phyloP scores from a whole-genome alignment of 2,329 filamentous ascomycete species.

The Didymella exigua region DNA sequence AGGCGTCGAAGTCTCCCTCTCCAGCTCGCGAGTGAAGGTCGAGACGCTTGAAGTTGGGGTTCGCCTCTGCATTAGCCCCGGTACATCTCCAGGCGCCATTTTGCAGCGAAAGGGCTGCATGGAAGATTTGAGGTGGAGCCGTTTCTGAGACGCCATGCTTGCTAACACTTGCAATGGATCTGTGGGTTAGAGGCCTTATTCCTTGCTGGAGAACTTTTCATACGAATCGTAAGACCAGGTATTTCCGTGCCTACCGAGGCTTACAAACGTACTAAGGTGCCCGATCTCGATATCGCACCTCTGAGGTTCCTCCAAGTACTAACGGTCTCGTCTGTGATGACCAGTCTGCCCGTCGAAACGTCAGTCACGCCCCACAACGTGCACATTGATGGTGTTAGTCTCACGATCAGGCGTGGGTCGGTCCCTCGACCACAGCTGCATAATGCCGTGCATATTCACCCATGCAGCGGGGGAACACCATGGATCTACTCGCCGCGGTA shows the following conservation, averaged over 20 bases:
- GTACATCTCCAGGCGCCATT: slow-evolving; percentile 64
- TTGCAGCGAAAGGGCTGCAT: slow-evolving; percentile 63
- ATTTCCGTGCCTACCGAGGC: background rate
- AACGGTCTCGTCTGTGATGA: slow-evolving; percentile 3
- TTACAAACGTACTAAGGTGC: slow-evolving; percentile 14
- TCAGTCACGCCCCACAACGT: slow-evolving; percentile 3
- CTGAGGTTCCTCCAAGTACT: slow-evolving; percentile 1
- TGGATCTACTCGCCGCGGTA: too few species aligned
- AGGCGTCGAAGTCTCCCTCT: slow-evolving; percentile 45
- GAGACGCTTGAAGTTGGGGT: slow-evolving; percentile 62
- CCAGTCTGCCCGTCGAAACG: background rate
- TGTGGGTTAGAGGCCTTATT: background rate
- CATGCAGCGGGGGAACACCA: too few species aligned
- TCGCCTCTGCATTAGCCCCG: slow-evolving; percentile 61
- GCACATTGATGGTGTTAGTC: background rate
- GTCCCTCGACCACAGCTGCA: background rate
- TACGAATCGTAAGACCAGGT: background rate
- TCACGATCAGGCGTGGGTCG: too few species aligned
- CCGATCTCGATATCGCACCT: slow-evolving; percentile 10
- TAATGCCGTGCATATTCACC: too few species aligned
- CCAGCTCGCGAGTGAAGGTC: slow-evolving; percentile 56
- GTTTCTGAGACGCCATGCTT: slow-evolving; percentile 18
- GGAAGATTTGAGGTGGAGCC: slow-evolving; percentile 60
- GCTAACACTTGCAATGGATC: background rate
- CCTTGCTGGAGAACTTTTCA: background rate